Percentiles rank a stretch among this genome's conserved stretches.
These are phyloP conservation scores for Cystobasidium tubakii DNA, from an alignment of 768 basidiomycete genomes.

Conservation along the genomic window DNA sequence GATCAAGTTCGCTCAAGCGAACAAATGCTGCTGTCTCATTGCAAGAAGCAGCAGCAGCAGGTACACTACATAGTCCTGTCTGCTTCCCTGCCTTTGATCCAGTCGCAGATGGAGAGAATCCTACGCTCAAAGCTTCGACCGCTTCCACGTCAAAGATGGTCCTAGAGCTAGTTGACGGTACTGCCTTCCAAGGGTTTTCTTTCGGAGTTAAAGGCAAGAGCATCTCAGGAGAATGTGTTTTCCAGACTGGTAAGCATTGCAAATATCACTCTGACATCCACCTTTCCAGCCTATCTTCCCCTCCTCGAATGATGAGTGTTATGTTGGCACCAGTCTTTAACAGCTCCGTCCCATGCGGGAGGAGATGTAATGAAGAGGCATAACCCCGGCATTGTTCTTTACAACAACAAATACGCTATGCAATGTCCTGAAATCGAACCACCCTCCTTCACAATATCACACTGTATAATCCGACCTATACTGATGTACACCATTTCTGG, in stretches of 20 bases:
- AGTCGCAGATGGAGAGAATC: background rate
- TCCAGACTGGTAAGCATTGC: conserved; percentile 78
- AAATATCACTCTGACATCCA: background rate
- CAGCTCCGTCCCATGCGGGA: background rate
- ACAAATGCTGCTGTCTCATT: conserved; percentile 7
- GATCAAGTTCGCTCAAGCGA: conserved; percentile 7
- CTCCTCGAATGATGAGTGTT: conserved; percentile 31
- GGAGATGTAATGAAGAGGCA: conserved; percentile 34
- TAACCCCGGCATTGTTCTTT: conserved; percentile 29
- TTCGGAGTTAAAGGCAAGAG: conserved; percentile 90
- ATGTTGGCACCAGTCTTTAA: conserved; percentile 36
- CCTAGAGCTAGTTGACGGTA: conserved; percentile 82
- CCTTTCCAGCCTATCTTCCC: background rate
- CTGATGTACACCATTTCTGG: background rate
- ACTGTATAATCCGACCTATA: background rate
- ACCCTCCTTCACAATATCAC: background rate
- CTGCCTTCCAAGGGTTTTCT: conserved; percentile 77
- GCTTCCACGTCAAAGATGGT: conserved; percentile 52
- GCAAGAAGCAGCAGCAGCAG: conserved; percentile 19
- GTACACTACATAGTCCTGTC: conserved; percentile 13
- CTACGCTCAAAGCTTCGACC: conserved; percentile 3
- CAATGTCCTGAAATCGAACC: conserved; percentile 35
- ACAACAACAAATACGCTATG: background rate
- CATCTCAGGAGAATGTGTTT: conserved; percentile 95
- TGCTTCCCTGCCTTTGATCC: conserved; percentile 32